Base-by-base conservation (phyloP, 306 rosid genomes). In the Inga oerstediana region DNA sequence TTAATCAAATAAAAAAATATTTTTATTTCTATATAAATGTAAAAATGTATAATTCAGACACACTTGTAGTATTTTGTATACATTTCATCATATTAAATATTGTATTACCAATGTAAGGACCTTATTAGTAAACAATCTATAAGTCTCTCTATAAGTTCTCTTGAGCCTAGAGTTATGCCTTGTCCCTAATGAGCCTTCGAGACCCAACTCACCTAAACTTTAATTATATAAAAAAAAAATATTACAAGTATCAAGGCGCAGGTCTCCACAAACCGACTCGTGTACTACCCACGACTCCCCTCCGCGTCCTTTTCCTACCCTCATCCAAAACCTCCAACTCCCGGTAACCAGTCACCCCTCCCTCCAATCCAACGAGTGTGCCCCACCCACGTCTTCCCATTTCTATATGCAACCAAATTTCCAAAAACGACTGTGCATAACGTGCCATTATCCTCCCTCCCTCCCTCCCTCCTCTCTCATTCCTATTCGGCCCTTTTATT, bases 191-290 rank as follows among this genome's bases (percentile, higher is more conserved):
- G 34, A 32, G 3, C 34, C 0, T 0, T 2, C 3, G 3, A 32
- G 3, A 32, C 34, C 34, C 34, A 32, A 32, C 2, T 32, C 34
- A 32, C 34, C 3, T 32, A 32, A 32, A 32, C 1, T 32, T 32
- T 32, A 32, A 32, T 32, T 32, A 32, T 32, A 32, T 32, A 0
- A 32, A 32, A 32, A 24, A 32, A 32, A 32, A 2, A 37, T 5
- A 5, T 37, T 37, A 37, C 76, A 72, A 45, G 76, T n/a, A 72
- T 72, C 11, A 45, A 72, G 76, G 76, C 37, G 58, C 20, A 72
- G 49, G 74, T 37, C 5, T 69, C 49, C 72, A 17, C 24, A 1
- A 69, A 69, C 49, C 49, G 74, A 69, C 74, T 39, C 74, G 74
- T 39, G 74, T 69, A 39, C 49, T 0, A 27, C 37, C 19, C 68